Conservation (phyloP, 164 flowering plant species). For the Sextonia rubra region DNA sequence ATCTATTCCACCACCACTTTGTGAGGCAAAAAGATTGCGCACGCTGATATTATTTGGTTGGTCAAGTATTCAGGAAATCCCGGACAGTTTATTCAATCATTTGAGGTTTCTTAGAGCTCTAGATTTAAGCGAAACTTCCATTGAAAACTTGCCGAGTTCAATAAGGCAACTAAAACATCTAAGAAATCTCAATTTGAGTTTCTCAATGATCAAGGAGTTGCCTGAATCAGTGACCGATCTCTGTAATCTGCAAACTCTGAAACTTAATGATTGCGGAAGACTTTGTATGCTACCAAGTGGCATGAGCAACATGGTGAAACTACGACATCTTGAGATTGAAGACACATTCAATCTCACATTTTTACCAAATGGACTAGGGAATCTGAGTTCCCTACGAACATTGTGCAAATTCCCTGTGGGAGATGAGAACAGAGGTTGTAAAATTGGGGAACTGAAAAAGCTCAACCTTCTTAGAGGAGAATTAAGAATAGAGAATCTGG, state of each 20-base stretch:
- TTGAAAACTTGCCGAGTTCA: background rate
- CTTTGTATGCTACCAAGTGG: conserved; percentile 1
- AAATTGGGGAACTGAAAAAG: background rate
- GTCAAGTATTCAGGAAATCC: no score
- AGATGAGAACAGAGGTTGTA: background rate
- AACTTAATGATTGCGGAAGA: background rate
- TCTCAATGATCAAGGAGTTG: background rate
- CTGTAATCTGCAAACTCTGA: background rate
- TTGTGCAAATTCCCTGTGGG: conserved; percentile 14
- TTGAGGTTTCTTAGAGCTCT: background rate
- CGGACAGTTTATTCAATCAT: background rate
- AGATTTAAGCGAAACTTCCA: background rate
- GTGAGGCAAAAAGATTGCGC: background rate
- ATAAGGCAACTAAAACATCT: background rate
- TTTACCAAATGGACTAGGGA: conserved; percentile 18
- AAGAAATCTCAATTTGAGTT: background rate
- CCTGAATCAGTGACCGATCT: background rate
- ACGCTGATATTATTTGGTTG: background rate
- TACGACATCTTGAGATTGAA: conserved; percentile 5
- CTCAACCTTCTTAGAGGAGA: background rate
- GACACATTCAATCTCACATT: background rate
- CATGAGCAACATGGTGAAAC: conserved; percentile 3
- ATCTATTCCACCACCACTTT: background rate
- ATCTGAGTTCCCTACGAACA: conserved; percentile 18
- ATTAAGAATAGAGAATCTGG: background rate